These are phyloP conservation scores for Abrus precatorius DNA, from an alignment of 306 rosid genomes.

Conservation along the genomic window DNA sequence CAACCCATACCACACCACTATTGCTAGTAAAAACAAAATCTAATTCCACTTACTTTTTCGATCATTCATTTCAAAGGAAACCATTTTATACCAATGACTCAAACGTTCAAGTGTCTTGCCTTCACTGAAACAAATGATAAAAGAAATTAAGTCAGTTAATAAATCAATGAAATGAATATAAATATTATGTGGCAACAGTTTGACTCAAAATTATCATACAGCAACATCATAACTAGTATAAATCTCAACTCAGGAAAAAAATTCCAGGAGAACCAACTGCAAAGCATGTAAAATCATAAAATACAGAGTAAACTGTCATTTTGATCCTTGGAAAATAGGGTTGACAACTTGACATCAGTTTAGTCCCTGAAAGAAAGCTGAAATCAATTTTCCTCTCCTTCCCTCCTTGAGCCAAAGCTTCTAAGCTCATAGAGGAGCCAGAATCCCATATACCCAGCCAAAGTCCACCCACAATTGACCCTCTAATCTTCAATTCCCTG, in stretches of 20 bases:
- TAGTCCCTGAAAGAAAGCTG: constrained; percentile 5
- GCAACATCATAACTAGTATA: constrained; percentile 3
- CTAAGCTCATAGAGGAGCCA: background rate
- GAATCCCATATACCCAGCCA: background rate
- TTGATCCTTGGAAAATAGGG: background rate
- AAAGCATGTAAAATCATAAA: background rate
- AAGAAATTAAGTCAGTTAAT: constrained; percentile 32
- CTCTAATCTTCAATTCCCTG: background rate
- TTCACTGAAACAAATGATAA: constrained; percentile 56
- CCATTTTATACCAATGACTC: constrained; percentile 62
- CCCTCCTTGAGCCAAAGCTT: constrained; percentile 20
- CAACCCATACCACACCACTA: background rate
- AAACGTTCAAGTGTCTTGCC: constrained; percentile 42
- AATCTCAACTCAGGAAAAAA: background rate
- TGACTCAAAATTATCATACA: constrained; percentile 13
- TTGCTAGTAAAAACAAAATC: background rate
- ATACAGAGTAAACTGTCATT: background rate
- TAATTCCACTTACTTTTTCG: constrained; percentile 76
- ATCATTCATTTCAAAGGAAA: constrained; percentile 96
- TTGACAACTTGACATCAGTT: background rate
- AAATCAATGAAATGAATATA: constrained; percentile 27
- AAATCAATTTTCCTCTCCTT: constrained; percentile 26
- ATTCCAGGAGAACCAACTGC: background rate
- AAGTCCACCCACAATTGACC: background rate
- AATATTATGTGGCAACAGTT: background rate